Base-by-base conservation (phyloP, 345 rosid species). In the Passiflora organensis region DNA sequence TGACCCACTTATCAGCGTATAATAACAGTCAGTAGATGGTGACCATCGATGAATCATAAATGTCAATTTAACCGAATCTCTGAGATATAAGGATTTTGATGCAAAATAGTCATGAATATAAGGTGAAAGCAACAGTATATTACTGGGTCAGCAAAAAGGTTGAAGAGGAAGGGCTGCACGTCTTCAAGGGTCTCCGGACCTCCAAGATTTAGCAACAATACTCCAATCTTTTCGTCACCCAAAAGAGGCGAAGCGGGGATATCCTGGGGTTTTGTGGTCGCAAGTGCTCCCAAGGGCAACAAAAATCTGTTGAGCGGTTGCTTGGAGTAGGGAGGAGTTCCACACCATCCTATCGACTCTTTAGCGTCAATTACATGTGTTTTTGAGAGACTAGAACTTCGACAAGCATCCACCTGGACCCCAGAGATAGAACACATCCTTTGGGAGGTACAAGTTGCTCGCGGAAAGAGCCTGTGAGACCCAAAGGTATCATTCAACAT, bases 181-280 rank as follows among this genome's bases (percentile, higher is more conserved):
- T 93, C 96, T 16, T 93, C 96, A 60, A 93, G 87, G 15, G 94
- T 93, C 80, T 93, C 99, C 0, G 99, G 99, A 43, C 99, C 99
- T 50, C 99, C 99, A 25, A 93, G 99, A 70, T 93, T 93, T 53
- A 93, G 80, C 75, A 93, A 75, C 62, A 93, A 46, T 9, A 93
- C 99, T 21, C 99, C 99, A 10, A 82, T 56, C 73, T 70, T 84
- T 45, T 86, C 96, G 23, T 77, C 82, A 42, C 69, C 78, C 22
- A 75, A 53, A 15, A 78, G 64, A 2, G 88, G 48, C 2, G 58
- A 13, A 34, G 76, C 19, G 32, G 89, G 41, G 13, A 70, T 45
- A 51, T 57, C 60, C 64, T 53, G 77, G 32, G 85, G 59, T 32
- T 70, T 71, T 0, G 95, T 88, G 32, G 91, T 72, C 37, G 71